Evolutionary conservation across 129 eudicot species (phyloP), one percentile per base, ranked within the genome.

Genomic region (Solidago caesia): DNA sequence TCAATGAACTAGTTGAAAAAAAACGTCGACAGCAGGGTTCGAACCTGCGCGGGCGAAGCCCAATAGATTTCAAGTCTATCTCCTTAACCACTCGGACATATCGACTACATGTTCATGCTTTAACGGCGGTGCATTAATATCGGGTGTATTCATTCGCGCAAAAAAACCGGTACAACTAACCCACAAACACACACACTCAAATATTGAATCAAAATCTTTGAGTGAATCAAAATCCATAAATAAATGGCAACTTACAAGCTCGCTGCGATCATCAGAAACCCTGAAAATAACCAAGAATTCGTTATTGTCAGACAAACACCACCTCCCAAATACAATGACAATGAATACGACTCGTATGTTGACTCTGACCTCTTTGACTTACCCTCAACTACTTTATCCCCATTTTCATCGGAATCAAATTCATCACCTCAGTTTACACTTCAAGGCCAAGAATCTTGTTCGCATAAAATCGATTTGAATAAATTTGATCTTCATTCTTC

Each of bases 41-140:
- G 96, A 92, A 92, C 98, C 98, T 87, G 95, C 96, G 92, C 98
- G 96, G 96, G 96, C 96, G 84, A 64, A 88, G 96, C 95, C 97
- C 97, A 94, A 90, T 92, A 90, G 98, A 94, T 94, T 94, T 94
- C 98, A 94, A 94, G 97, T 94, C 97, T 90, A 96, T 90, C 98
- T 94, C 98, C 98, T 94, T 90, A 94, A 91, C 96, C 99, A 94
- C 99, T 94, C 97, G 99, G 96, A 94, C 99, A 94, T 94, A 94
- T 91, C 87, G 96, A 94, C 97, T 0, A 33, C 39, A 33, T 33
- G 39, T 33, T 33, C 39, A 33, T 1, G 2, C 39, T 33, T 0
- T 7, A 65, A 43, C 45, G 60, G 60, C 62, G 70, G 66, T 21
- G 44, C 44, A 26, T 73, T 4, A 59, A 59, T 8, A 45, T 9